Evolutionary conservation across 768 basidiomycete species (phyloP), one percentile per base, ranked within the genome.

Genomic region (Boletus rubroflammeus): DNA sequence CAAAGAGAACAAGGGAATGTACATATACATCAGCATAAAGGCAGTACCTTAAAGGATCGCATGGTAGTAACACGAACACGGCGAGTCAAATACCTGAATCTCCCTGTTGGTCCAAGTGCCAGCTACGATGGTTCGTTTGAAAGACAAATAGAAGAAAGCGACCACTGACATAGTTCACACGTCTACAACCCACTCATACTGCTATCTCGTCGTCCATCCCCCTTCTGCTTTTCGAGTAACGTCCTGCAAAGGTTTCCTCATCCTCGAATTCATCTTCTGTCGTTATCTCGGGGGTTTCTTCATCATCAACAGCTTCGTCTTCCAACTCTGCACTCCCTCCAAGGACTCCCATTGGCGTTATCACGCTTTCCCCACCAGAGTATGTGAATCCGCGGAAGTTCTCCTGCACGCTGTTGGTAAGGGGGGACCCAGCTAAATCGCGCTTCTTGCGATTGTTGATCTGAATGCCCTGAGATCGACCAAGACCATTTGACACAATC

Each of bases 341-440:
- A 47, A 78, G 64, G 40, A 75, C 62, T 6, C 78, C 78, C 48
- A 72, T 72, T n/a, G 75, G 71, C 11, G 73, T 75, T 6, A 76
- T 68, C 29, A 88, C 70, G 52, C 83, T 85, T 74, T 88, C 86
- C 25, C 84, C 85, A 47, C 88, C 88, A 28, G 83, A 84, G 67
- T 86, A 92, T 8, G 90, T 95, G 78, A 98, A 98, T 19, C 96
- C 96, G 43, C 88, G 81, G 72, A 98, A 98, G 68, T 97, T 93
- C 75, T 95, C 95, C 75, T 98, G 95, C 43, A 98, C 90, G 65
- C 88, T 91, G 68, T 77, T 91, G 58, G 94, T 95, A 66, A 98
- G 75, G 38, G 91, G 93, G 31, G 81, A 84, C 11, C 82, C 85
- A 39, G 62, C 73, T 29, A 67, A 69, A 15, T 69, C 74, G 19